Evolutionary conservation across 2,329 filamentous ascomycete genomes (phyloP), one percentile per base, ranked within the genome.

Genomic region (Fusarium nisikadoi): DNA sequence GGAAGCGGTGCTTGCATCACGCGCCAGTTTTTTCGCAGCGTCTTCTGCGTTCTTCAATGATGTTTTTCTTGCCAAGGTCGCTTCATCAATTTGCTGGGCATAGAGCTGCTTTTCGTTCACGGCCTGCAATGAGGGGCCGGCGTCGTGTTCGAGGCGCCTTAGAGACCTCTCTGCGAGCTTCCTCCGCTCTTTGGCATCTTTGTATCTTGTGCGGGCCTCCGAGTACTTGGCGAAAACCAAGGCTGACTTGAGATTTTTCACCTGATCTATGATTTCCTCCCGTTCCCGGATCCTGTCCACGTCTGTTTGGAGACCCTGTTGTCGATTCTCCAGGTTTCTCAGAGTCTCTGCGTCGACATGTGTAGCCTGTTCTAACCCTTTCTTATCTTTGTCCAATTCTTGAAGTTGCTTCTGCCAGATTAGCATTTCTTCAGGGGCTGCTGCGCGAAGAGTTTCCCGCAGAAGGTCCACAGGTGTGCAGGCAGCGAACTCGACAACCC

Each of bases 401-500:
- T 93, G 96, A 23, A 99, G 86, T 67, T 91, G 81, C 6, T 90
- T 86, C 79, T 98, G 95, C 90, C 91, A 94, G 27, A 89, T 82
- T 9, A 93, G 86, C 89, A 98, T 95, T 68, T 97, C 85, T 49
- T 91, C 87, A 0, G 93, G 91, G 1, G 95, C 96, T 11, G 94
- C 95, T 38, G 96, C 96, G 77, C 94, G 90, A 70, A 97, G 91
- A 0, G 96, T 99, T 76, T 96, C 93, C 65, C 91, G 87, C 2
- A 99, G 86, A 25, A 98, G 87, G 47, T 97, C 92, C 17, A 97
- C 86, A 0, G 95, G 92, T 13, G 90, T 93, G 74, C 97, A 89
- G 9, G 89, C 92, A 9, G 96, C 94, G 79, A 99, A 99, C 78
- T 98, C 95, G 29, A 94, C 94, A 3, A 99, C 96, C 74, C 95